Percentiles rank a stretch among this genome's conserved stretches.
These are phyloP conservation scores for Fusarium luffae DNA, from an alignment of 2,329 filamentous ascomycete genomes.

Conservation along the genomic window DNA sequence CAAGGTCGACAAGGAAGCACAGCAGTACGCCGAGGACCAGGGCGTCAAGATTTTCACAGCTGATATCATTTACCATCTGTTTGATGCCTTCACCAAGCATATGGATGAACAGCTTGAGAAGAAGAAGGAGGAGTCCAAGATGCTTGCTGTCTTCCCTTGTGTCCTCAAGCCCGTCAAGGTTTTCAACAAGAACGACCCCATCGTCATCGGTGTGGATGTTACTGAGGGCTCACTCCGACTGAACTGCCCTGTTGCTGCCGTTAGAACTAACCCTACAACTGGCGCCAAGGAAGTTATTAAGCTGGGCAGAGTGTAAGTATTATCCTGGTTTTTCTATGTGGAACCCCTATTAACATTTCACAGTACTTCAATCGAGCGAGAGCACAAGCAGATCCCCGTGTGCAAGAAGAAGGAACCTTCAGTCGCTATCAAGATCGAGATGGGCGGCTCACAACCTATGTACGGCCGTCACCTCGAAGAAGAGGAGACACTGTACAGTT, in stretches of 20 bases:
- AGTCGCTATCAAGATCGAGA: conserved; percentile 97
- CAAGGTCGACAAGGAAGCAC: conserved; percentile 97
- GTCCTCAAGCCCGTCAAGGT: conserved; percentile 89
- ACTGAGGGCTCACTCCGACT: conserved; percentile 87
- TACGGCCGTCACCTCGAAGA: conserved; percentile 98
- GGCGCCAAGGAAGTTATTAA: conserved; percentile 84
- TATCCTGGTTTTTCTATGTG: not conserved
- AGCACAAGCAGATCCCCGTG: conserved; percentile 92
- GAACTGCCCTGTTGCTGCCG: conserved; percentile 88
- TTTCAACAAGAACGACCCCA: conserved; percentile 98
- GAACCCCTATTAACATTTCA: conserved; percentile 48
- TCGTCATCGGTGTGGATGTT: conserved; percentile 95
- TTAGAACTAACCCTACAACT: conserved; percentile 83
- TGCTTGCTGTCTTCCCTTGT: conserved; percentile 96
- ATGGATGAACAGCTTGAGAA: conserved; percentile 88
- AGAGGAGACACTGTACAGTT: conserved; percentile 85
- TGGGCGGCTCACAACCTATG: conserved; percentile 87
- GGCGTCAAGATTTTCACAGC: conserved; percentile 98
- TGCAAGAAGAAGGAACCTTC: conserved; percentile 98
- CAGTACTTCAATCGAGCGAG: conserved; percentile 95
- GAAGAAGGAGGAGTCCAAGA: conserved; percentile 96
- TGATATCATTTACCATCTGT: conserved; percentile 98
- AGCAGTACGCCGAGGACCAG: conserved; percentile 89
- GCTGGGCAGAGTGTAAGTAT: conserved; percentile 90
- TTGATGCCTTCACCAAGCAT: conserved; percentile 95